These are phyloP conservation scores for Calonectria fujianensis DNA, from an alignment of 2,329 filamentous ascomycete genomes.

Conservation along the genomic window DNA sequence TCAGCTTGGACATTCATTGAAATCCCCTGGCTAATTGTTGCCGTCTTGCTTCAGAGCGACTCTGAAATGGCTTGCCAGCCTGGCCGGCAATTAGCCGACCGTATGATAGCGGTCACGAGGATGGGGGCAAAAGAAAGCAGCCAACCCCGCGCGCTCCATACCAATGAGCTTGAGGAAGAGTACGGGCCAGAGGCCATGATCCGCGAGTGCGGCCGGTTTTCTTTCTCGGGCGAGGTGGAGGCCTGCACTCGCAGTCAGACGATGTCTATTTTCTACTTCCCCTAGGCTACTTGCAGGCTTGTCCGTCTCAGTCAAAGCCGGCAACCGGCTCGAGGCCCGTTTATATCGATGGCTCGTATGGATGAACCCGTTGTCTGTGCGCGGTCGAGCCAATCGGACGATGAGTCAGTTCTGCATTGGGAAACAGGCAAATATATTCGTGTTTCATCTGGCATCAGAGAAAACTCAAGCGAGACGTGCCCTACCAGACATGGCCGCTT, in stretches of 20 bases:
- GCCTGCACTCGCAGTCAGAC: not conserved
- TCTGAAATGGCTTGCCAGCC: not conserved
- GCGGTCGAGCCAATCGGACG: not conserved
- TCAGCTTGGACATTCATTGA: not conserved
- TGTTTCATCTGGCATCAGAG: not conserved
- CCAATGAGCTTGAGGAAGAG: not conserved
- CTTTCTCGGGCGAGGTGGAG: not conserved
- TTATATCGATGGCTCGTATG: not conserved
- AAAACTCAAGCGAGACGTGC: too few species aligned
- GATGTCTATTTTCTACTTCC: not conserved
- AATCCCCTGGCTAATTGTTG: too few species aligned
- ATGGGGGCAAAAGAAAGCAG: not conserved
- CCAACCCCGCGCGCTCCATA: not conserved
- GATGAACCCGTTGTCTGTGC: not conserved
- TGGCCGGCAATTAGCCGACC: slow-evolving; percentile 4
- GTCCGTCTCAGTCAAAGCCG: not conserved
- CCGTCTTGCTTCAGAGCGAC: not conserved
- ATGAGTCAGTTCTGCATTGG: not conserved
- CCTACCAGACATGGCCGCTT: too few species aligned
- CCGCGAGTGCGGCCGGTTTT: not conserved
- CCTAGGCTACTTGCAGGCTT: not conserved
- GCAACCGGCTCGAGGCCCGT: not conserved
- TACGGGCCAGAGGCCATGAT: not conserved
- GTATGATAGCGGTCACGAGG: not conserved
- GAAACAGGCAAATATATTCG: not conserved